phyloP scores from a whole-genome alignment of 2,329 filamentous ascomycete genomes.

The Camptophora hylomeconis region DNA sequence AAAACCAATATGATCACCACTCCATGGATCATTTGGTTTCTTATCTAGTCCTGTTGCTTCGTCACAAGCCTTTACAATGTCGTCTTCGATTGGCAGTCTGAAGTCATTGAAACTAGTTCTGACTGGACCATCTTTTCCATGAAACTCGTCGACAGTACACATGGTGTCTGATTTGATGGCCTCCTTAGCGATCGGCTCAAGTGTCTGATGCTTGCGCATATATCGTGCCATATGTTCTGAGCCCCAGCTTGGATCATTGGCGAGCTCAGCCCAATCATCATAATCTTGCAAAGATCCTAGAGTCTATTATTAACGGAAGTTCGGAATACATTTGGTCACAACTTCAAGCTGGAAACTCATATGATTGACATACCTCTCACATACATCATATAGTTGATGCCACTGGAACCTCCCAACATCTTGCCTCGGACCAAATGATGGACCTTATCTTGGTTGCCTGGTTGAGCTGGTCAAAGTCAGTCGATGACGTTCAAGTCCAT shows the following conservation, averaged over 20 bases:
- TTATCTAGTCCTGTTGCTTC: conserved; percentile 20
- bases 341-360: too few relatives aligned
- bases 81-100: conserved; percentile 24
- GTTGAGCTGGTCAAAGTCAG: too few relatives aligned
- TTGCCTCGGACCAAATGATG: conserved; percentile 20
- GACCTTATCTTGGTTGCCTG: conserved; percentile 12
- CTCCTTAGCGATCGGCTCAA: conserved; percentile 14
- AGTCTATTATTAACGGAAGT: too few relatives aligned
- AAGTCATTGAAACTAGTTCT: conserved; percentile 21
- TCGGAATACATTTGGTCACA: too few relatives aligned
- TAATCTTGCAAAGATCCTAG: conserved; percentile 22
- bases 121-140: conserved; percentile 18
- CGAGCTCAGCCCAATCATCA: conserved; percentile 25
- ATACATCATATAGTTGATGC: conserved; percentile 20
- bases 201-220: conserved; percentile 20
- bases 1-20: conserved; percentile 14
- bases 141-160: conserved; percentile 10
- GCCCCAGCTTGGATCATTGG: conserved; percentile 26
- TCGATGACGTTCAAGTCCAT: too few relatives aligned
- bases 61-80: conserved; percentile 23
- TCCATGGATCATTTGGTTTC: conserved; percentile 13
- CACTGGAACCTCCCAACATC: conserved; percentile 22
- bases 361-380: too few relatives aligned
- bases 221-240: conserved; percentile 17
- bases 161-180: conserved; percentile 21